Evolutionary conservation across 1,139 yeast genomes (phyloP), one percentile per base, ranked within the genome.

Genomic region (Pichia sp.): DNA sequence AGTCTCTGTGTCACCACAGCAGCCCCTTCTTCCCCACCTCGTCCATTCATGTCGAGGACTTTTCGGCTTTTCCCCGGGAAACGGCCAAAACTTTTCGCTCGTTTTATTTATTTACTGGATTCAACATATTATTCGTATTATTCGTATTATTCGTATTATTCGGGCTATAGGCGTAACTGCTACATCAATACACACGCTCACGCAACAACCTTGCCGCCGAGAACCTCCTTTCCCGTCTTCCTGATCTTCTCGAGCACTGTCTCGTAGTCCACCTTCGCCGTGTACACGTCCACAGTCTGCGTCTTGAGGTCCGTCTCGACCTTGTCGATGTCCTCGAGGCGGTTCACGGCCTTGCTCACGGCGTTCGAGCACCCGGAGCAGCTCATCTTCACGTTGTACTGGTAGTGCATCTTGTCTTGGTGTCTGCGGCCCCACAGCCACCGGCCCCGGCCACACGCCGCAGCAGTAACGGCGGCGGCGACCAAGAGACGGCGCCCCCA

Each of bases 281-380:
- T 82, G 59, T 75, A 75, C 47, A 93, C 97, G 64, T 85, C 86
- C 29, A 93, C 99, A 0, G 85, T 74, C 74, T 93, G 98, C 41
- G 81, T 74, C 54, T 87, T 95, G 51, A 93, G 77, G 3, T 95
- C 85, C 58, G 90, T 84, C 55, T 87, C 86, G 40, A 85, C 76
- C 44, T 78, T 74, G 47, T 84, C 77, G 51, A 92, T 95, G 4
- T 96, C 97, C 38, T 84, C 86, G 47, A 89, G 76, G 65, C 79
- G 82, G 54, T 76, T 78, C 56, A 93, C 78, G 0, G 84, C 98
- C 65, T 90, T 81, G 69, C 84, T 82, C 52, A 93, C 88, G 10
- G 99, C 97, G 56, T 80, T 82, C 19, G 96, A 87, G 72, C 99
- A 93, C 34, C 97, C 88, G 11, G 87, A 79, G 67, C 96, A 90